These are phyloP conservation scores for Saturnispora galanensis DNA, from an alignment of 805 yeast species.

Conservation along the genomic window DNA sequence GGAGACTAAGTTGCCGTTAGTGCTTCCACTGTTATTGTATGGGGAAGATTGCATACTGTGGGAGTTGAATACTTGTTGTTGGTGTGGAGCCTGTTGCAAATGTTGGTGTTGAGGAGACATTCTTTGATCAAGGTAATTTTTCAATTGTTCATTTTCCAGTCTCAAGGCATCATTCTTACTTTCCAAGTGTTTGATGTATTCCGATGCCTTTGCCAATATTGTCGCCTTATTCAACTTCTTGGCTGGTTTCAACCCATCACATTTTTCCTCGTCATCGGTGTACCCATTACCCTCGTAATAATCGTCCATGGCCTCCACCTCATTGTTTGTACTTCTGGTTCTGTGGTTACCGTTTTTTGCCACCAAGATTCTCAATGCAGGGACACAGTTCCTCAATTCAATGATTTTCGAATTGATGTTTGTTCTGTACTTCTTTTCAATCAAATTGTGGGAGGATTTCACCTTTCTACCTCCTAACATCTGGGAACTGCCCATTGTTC, in stretches of 20 bases:
- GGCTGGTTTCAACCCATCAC: constrained; percentile 73
- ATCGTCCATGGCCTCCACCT: constrained; percentile 33
- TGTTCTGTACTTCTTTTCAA: constrained; percentile 74
- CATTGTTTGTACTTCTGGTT: constrained; percentile 29
- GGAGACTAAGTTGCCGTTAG: constrained; percentile 10
- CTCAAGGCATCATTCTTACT: constrained; percentile 42
- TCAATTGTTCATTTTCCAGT: constrained; percentile 37
- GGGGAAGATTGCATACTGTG: constrained; percentile 13
- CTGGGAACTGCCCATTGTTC: constrained; percentile 1
- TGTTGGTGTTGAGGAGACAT: constrained; percentile 7
- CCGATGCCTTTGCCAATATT: constrained; percentile 65
- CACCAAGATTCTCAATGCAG: constrained; percentile 47
- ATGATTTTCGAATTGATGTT: constrained; percentile 68
- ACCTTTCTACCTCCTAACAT: constrained; percentile 30
- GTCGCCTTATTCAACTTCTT: constrained; percentile 70
- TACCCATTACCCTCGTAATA: constrained; percentile 44
- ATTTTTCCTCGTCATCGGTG: constrained; percentile 41
- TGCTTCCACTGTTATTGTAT: constrained; percentile 12
- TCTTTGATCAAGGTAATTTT: constrained; percentile 12
- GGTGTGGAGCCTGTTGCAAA: constrained; percentile 8
- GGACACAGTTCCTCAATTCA: constrained; percentile 70
- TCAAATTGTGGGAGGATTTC: constrained; percentile 68
- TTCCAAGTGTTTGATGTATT: constrained; percentile 67
- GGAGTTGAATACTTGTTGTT: constrained; percentile 8
- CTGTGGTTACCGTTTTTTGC: constrained; percentile 28